Conservation (phyloP, 345 rosid genomes). For the Barbarea vulgaris region DNA sequence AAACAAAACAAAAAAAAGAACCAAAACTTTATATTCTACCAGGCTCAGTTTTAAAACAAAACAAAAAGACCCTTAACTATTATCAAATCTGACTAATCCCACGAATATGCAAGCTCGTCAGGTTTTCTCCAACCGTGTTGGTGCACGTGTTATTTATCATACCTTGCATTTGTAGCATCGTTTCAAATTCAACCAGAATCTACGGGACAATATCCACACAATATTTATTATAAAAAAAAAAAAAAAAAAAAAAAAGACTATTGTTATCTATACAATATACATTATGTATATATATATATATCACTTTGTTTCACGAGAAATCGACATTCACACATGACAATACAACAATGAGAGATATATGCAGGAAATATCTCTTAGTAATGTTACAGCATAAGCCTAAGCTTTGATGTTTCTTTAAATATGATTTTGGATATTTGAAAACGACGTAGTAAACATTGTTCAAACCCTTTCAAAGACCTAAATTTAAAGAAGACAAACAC, state of each 20-base stretch:
- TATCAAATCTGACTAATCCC: too few relatives aligned
- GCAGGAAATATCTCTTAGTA: slow-evolving; percentile 8
- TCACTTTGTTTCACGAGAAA: slow-evolving; percentile 25
- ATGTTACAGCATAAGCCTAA: slow-evolving; percentile 12
- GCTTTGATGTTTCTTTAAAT: slow-evolving; percentile 1
- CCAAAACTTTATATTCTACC: too few relatives aligned
- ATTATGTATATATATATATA: not conserved
- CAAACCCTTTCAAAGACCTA: slow-evolving; percentile 16
- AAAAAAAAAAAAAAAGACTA: not conserved
- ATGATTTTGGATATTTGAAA: slow-evolving; percentile 1
- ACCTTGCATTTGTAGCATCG: not conserved
- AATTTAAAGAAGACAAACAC: slow-evolving; percentile 4
- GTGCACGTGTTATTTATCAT: not conserved
- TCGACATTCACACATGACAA: slow-evolving; percentile 3
- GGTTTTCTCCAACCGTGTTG: not conserved
- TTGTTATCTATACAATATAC: not conserved
- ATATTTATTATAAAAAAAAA: too few relatives aligned
- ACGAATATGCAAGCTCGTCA: too few relatives aligned
- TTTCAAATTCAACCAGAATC: not conserved
- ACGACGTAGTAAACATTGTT: slow-evolving; percentile 25
- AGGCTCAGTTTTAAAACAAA: too few relatives aligned
- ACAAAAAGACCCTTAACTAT: too few relatives aligned
- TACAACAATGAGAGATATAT: slow-evolving; percentile 23
- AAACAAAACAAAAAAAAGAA: not conserved
- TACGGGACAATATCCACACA: not conserved